Percentiles rank a stretch among this genome's conserved stretches.
phyloP scores from a whole-genome alignment of 345 rosid genomes.

The Cardamine occulta region DNA sequence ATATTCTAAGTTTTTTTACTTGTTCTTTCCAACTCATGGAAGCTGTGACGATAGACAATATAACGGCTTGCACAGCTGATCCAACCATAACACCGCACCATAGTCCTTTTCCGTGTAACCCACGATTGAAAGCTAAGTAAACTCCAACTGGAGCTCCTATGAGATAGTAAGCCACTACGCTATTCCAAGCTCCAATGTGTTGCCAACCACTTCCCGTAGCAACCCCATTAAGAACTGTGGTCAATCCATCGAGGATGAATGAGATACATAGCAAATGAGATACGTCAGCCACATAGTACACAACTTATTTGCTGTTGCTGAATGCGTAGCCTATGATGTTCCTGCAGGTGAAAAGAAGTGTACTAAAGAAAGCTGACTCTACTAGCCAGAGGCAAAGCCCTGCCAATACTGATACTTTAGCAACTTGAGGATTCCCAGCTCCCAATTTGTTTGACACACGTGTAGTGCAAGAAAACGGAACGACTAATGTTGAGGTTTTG shows the following conservation, averaged over 20 bases:
- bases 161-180: constrained; percentile 41
- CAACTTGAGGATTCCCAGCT: constrained; percentile 38
- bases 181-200: constrained; percentile 46
- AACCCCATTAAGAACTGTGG: constrained; percentile 41
- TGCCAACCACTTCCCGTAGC: constrained; percentile 56
- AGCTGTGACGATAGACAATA: constrained; percentile 39
- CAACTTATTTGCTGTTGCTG: constrained; percentile 34
- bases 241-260: constrained; percentile 45
- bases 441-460: constrained; percentile 54
- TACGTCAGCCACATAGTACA: constrained; percentile 39
- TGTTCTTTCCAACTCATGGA: constrained; percentile 48
- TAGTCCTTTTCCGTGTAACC: constrained; percentile 43
- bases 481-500: neutral
- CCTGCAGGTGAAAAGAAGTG: constrained; percentile 37
- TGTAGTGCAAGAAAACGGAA: constrained; percentile 38
- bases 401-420: constrained; percentile 20
- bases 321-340: constrained; percentile 28
- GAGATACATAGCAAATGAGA: constrained; percentile 49
- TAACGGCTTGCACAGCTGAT: constrained; percentile 39
- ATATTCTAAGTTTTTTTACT: neutral
- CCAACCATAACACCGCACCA: constrained; percentile 54
- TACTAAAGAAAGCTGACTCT: constrained; percentile 40
- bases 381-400: constrained; percentile 37
- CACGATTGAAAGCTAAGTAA: constrained; percentile 38
- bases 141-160: constrained; percentile 50